phyloP scores from a whole-genome alignment of 768 basidiomycete species.

The Boletus barrowsii region DNA sequence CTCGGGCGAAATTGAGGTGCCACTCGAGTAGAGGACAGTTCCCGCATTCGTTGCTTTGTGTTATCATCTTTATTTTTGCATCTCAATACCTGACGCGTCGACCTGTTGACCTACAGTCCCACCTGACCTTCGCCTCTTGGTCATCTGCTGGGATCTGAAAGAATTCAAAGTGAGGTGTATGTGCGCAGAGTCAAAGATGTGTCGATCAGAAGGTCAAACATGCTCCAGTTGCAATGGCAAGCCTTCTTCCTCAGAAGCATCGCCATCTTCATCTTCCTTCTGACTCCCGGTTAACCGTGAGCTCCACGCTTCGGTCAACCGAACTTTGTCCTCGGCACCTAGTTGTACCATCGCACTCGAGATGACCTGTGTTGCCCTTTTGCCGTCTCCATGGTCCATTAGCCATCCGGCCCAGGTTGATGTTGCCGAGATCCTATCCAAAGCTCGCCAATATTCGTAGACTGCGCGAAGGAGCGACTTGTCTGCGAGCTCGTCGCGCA shows the following conservation, averaged over 20 bases:
- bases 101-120: too few species aligned
- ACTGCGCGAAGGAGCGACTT: conserved; percentile 23
- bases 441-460: conserved; percentile 43
- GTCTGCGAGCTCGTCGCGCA: conserved; percentile 14
- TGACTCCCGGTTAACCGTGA: conserved; percentile 12
- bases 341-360: conserved; percentile 31
- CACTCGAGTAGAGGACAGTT: conserved; percentile 63
- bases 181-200: background rate
- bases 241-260: conserved; percentile 10
- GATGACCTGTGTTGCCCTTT: conserved; percentile 39
- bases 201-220: background rate
- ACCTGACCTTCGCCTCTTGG: background rate
- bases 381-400: conserved; percentile 37
- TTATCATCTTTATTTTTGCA: conserved; percentile 13
- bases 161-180: background rate
- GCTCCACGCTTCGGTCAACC: conserved; percentile 38
- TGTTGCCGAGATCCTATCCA: conserved; percentile 38
- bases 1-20: conserved; percentile 81
- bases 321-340: conserved; percentile 26
- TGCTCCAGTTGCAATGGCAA: conserved; percentile 15
- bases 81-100: background rate
- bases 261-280: conserved; percentile 10
- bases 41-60: conserved; percentile 19
- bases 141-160: background rate
- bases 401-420: conserved; percentile 50